A percentile compares a stretch with the other conserved stretches of the same genome.
Conservation (phyloP, 1,284 basidiomycete species). For the Xerocomus amazonicus region DNA sequence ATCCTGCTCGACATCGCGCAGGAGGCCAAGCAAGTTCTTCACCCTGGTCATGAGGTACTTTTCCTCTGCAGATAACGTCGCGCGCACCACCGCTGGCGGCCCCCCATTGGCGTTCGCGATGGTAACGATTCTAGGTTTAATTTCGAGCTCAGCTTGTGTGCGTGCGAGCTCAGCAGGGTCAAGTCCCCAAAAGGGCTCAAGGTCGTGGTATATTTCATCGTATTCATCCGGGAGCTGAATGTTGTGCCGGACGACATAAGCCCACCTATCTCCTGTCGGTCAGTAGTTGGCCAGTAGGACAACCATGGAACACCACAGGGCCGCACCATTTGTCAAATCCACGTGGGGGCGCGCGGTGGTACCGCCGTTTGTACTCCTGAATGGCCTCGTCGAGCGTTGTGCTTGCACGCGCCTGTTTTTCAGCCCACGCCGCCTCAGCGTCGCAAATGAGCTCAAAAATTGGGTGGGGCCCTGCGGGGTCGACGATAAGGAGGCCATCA, state of each 20-base stretch:
- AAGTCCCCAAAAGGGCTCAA: slow-evolving; percentile 56
- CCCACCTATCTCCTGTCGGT: slow-evolving; percentile 43
- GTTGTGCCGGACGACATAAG: slow-evolving; percentile 49
- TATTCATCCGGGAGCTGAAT: slow-evolving; percentile 61
- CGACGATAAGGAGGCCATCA: slow-evolving; percentile 32
- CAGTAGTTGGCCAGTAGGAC: background rate
- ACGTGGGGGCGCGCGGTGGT: slow-evolving; percentile 45
- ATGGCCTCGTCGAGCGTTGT: slow-evolving; percentile 43
- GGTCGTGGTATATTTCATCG: slow-evolving; percentile 50
- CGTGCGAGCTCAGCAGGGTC: slow-evolving; percentile 42
- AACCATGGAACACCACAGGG: background rate
- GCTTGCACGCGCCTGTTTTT: slow-evolving; percentile 42
- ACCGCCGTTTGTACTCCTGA: slow-evolving; percentile 45
- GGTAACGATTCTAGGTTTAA: slow-evolving; percentile 16
- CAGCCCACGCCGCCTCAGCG: slow-evolving; percentile 40
- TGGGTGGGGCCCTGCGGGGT: slow-evolving; percentile 37
- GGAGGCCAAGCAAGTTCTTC: slow-evolving; percentile 13
- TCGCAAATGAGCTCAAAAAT: slow-evolving; percentile 44
- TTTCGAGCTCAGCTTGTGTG: slow-evolving; percentile 40
- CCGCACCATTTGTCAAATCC: slow-evolving; percentile 57
- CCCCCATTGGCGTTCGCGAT: slow-evolving; percentile 9
- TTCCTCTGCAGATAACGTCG: slow-evolving; percentile 7
- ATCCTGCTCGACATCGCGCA: slow-evolving; percentile 21
- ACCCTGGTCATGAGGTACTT: background rate
- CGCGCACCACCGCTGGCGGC: slow-evolving; percentile 12